These are phyloP conservation scores for Tuber brumale DNA, from an alignment of 495 filamentous ascomycete species.

Conservation along the genomic window DNA sequence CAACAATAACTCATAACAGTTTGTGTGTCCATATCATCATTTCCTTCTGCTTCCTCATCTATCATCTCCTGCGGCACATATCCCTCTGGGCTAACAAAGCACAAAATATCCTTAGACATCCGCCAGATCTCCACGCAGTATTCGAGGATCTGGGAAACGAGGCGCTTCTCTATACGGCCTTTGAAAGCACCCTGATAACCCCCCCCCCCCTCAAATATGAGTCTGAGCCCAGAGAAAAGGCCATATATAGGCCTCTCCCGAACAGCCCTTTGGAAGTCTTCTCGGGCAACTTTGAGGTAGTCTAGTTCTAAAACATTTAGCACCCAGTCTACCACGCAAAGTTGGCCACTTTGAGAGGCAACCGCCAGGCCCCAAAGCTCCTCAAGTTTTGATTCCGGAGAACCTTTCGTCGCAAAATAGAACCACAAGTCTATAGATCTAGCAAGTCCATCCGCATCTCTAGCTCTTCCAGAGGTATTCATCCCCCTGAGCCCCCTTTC, in stretches of 20 bases:
- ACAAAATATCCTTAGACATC: conserved; percentile 66
- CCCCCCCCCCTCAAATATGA: conserved; percentile 42
- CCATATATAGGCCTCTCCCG: conserved; percentile 36
- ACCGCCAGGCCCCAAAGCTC: conserved; percentile 16
- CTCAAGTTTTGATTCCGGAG: neutral
- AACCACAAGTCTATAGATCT: conserved; percentile 17
- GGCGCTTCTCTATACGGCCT: neutral
- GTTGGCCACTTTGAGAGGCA: neutral
- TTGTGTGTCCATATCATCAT: conserved; percentile 66
- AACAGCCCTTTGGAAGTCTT: conserved; percentile 32
- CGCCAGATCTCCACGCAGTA: conserved; percentile 62
- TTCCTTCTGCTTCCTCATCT: conserved; percentile 60
- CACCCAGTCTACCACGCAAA: conserved; percentile 18
- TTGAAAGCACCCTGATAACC: conserved; percentile 19
- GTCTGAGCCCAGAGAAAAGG: conserved; percentile 23
- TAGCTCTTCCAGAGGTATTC: conserved; percentile 40
- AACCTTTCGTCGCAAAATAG: neutral
- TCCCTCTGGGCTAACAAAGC: conserved; percentile 86
- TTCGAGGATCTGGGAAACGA: neutral
- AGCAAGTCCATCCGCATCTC: conserved; percentile 18
- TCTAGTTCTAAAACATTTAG: conserved; percentile 26
- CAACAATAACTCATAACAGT: conserved; percentile 88
- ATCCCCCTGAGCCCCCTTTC: conserved; percentile 26
- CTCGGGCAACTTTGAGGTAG: conserved; percentile 21
- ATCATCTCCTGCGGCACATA: conserved; percentile 52